Evolutionary conservation across 768 basidiomycete species (phyloP), one percentile per base, ranked within the genome.

Genomic region (Lentinula guzmanii): DNA sequence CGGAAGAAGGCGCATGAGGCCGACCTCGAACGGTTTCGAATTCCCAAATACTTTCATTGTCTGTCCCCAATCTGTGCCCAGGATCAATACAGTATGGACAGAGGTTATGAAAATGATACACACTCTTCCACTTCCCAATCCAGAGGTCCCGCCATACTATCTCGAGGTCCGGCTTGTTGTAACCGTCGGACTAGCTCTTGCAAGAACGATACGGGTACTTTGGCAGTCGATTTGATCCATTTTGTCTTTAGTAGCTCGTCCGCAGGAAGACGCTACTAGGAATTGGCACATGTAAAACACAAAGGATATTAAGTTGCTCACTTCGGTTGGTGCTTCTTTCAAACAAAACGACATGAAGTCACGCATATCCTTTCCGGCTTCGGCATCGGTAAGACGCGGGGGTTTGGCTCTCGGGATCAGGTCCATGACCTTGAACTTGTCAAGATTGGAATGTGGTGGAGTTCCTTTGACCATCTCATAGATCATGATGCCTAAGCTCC

Each of bases 401-500:
- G 95, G 93, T 65, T 90, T 86, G 60, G 86, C 83, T 65, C 87
- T 86, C 50, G 93, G 88, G 55, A 99, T 94, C 63, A 97, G 80
- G 68, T 93, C 89, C 76, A 98, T 90, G 34, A 95, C 94, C 63
- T 82, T 85, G 71, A 90, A 84, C 53, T 88, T 87, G 67, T 93
- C 92, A 69, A 95, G 77, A 69, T 95, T 89, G 13, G 91, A 85
- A 74, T 98, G 90, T 3, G 97, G 97, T 15, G 95, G 97, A 62
- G 87, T 87, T n/a, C 97, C 97, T 70, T 93, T 95, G 66, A 89
- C 86, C 88, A 98, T 96, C 72, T 99, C 97, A 68, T 93, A 95
- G 18, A 96, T 81, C 75, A 95, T 90, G 70, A 99, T 95, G 5
- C 97, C 97, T 61, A 99, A 75, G 69, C 93, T 95, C 97, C 97